Evolutionary conservation across 345 rosid genomes (phyloP).

Genomic region (Eucalyptus erythrocorys): DNA sequence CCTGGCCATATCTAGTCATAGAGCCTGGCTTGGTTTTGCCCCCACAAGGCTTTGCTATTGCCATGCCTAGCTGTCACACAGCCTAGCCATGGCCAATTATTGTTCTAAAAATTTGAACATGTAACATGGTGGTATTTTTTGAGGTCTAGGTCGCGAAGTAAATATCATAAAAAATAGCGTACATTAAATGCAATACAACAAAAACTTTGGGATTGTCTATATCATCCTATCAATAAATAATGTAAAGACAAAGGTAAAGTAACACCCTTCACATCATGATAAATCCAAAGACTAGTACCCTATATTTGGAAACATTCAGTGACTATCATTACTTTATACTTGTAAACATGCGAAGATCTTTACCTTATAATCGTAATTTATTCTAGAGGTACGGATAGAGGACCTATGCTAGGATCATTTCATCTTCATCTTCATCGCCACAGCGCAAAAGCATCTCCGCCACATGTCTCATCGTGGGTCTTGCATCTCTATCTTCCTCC

Average conservation of each 20-base stretch:
- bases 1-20: too few relatives aligned
- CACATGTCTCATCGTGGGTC: constrained; percentile 14
- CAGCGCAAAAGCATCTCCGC: neutral
- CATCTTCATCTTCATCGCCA: neutral
- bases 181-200: too few relatives aligned
- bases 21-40: too few relatives aligned
- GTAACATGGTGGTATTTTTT: too few relatives aligned
- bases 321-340: neutral
- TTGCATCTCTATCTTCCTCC: constrained; percentile 1
- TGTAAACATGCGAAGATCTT: neutral
- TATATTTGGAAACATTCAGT: too few relatives aligned
- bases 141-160: too few relatives aligned
- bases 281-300: neutral
- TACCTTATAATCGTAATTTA: neutral
- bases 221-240: neutral
- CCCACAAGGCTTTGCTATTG: too few relatives aligned
- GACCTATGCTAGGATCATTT: neutral
- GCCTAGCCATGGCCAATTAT: too few relatives aligned
- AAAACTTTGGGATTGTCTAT: too few relatives aligned
- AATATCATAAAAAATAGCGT: too few relatives aligned
- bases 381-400: neutral
- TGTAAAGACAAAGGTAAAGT: neutral
- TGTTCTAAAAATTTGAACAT: too few relatives aligned
- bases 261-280: neutral
- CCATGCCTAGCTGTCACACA: too few relatives aligned